Evolutionary conservation across 495 filamentous ascomycete genomes (phyloP).

Genomic region (Daldinia bambusicola): DNA sequence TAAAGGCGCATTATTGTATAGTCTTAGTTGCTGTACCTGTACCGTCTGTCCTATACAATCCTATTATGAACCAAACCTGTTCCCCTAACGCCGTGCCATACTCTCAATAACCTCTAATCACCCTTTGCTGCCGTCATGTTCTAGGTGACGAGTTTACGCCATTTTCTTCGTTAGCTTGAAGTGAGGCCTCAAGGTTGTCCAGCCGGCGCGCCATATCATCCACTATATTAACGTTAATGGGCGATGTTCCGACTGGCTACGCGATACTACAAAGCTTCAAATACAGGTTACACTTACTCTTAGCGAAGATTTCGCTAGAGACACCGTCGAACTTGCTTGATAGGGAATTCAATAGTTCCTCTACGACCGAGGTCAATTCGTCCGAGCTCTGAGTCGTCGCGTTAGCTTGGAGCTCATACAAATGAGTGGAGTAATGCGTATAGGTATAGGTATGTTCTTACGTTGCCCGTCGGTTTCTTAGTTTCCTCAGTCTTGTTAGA

Average conservation of each 20-base stretch:
- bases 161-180: conserved; percentile 64
- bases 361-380: conserved; percentile 78
- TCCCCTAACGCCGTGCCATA: conserved; percentile 44
- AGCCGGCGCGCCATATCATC: conserved; percentile 94
- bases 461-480: conserved; percentile 36
- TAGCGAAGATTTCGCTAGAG: conserved; percentile 85
- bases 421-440: not conserved
- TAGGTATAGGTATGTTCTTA: conserved; percentile 36
- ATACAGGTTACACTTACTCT: conserved; percentile 67
- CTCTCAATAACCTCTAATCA: conserved; percentile 5
- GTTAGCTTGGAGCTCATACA: conserved; percentile 5
- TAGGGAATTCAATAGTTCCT: conserved; percentile 84
- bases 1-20: conserved; percentile 15
- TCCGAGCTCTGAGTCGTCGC: conserved; percentile 48
- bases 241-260: not conserved
- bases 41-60: conserved; percentile 3
- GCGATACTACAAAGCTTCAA: not conserved
- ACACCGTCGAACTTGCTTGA: conserved; percentile 84
- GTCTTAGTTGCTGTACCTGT: conserved; percentile 4
- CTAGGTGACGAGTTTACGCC: conserved; percentile 44
- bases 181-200: conserved; percentile 83
- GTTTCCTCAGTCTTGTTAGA: conserved; percentile 35
- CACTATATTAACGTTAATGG: conserved; percentile 64
- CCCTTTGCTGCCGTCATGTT: conserved; percentile 19
- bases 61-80: conserved; percentile 11